Evolutionary conservation across 2,329 filamentous ascomycete species (phyloP).

Genomic region (Thielaviopsis punctulata): DNA sequence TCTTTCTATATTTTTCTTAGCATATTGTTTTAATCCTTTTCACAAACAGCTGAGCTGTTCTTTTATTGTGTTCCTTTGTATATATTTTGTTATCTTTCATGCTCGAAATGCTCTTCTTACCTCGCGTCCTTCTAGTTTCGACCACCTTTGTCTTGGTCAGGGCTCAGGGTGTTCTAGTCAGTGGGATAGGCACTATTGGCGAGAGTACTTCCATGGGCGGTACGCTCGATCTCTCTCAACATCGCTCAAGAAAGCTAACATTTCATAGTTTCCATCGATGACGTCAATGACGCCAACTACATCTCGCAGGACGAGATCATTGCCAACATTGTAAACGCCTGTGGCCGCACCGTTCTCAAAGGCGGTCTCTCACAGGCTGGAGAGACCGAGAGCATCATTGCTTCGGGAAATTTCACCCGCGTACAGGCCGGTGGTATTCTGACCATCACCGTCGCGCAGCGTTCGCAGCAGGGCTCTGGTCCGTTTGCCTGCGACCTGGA

Average conservation of each 20-base stretch:
- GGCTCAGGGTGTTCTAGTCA: constrained; percentile 30
- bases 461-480: constrained; percentile 27
- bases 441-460: constrained; percentile 6
- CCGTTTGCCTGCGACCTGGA: constrained; percentile 38
- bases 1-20: constrained; percentile 5
- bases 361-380: constrained; percentile 9
- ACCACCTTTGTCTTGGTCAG: constrained; percentile 17
- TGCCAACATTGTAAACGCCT: constrained; percentile 37
- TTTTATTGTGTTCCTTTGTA: background rate
- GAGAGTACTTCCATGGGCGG: constrained; percentile 29
- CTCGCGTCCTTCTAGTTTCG: background rate
- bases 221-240: constrained; percentile 43
- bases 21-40: background rate
- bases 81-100: background rate
- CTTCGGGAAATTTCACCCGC: constrained; percentile 8
- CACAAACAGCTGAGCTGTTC: constrained; percentile 1
- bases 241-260: constrained; percentile 42
- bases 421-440: constrained; percentile 4
- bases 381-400: constrained; percentile 10
- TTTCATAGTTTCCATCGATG: constrained; percentile 17
- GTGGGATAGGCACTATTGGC: constrained; percentile 26
- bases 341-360: constrained; percentile 38
- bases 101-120: constrained; percentile 1
- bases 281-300: constrained; percentile 45
- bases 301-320: constrained; percentile 40